Conservation (phyloP, 352 stramenopile genomes). For the Phytophthora aleatoria region DNA sequence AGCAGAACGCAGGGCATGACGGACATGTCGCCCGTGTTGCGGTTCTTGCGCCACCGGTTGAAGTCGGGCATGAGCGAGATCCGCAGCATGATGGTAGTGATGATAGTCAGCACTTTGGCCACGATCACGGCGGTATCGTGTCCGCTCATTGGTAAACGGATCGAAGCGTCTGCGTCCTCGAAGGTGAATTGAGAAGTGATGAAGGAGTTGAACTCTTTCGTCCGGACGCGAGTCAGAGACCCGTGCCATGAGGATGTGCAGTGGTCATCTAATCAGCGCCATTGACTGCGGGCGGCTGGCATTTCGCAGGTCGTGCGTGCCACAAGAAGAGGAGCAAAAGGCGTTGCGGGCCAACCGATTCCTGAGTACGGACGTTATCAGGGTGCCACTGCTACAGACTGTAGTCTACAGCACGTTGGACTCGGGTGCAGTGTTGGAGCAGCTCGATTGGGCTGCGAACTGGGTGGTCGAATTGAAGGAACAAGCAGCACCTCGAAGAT, state of each 20-base stretch:
- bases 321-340: slow-evolving; percentile 24
- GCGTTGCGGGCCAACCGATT: slow-evolving; percentile 11
- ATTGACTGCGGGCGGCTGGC: slow-evolving; percentile 3
- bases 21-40: slow-evolving; percentile 38
- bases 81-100: slow-evolving; percentile 34
- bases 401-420: no score
- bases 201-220: neutral
- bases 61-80: slow-evolving; percentile 38
- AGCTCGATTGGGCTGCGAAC: no score
- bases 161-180: neutral
- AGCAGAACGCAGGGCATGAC: slow-evolving; percentile 38
- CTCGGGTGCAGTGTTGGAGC: no score
- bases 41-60: slow-evolving; percentile 38
- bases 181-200: slow-evolving; percentile 20
- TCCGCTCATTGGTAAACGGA: slow-evolving; percentile 10
- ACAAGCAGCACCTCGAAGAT: no score
- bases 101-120: slow-evolving; percentile 34
- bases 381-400: no score
- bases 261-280: slow-evolving; percentile 27
- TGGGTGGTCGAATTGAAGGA: no score
- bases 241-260: slow-evolving; percentile 20
- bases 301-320: slow-evolving; percentile 24
- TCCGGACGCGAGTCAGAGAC: neutral
- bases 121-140: slow-evolving; percentile 27
- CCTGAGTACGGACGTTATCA: slow-evolving; percentile 6